phyloP scores from a whole-genome alignment of 805 yeast genomes.

The Tetrapisispora nanseiensis region DNA sequence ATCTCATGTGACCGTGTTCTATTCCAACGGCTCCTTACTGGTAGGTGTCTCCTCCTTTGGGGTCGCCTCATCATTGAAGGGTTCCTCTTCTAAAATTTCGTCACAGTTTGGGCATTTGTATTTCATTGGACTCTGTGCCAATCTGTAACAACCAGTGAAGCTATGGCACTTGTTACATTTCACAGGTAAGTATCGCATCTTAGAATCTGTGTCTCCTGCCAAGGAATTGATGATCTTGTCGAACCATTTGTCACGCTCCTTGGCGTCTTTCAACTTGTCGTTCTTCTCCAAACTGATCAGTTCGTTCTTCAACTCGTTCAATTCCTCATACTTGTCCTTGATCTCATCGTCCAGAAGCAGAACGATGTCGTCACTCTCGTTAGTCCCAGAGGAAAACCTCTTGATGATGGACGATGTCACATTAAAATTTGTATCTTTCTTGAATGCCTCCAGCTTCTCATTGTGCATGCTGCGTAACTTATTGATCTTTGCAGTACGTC shows the following conservation, averaged over 20 bases:
- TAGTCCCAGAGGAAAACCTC: constrained; percentile 48
- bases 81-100: constrained; percentile 7
- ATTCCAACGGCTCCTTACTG: no score
- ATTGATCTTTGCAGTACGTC: constrained; percentile 17
- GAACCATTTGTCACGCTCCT: constrained; percentile 28
- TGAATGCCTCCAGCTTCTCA: constrained; percentile 54
- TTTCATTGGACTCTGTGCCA: constrained; percentile 13
- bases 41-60: no score
- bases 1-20: no score
- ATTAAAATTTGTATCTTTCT: constrained; percentile 62
- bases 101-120: constrained; percentile 25
- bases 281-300: constrained; percentile 12
- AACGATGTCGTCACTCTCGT: constrained; percentile 37
- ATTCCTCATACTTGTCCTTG: constrained; percentile 30
- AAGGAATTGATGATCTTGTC: constrained; percentile 25
- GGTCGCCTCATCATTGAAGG: background rate
- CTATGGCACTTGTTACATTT: constrained; percentile 20
- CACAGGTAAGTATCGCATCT: constrained; percentile 11
- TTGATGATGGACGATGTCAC: constrained; percentile 64
- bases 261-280: constrained; percentile 10
- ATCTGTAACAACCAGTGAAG: constrained; percentile 19
- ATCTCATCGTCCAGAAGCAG: constrained; percentile 37
- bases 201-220: constrained; percentile 23
- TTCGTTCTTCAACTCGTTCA: constrained; percentile 31
- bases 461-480: constrained; percentile 38